Evolutionary conservation across 805 yeast species (phyloP).

Genomic region (Cyberlindnera mississippiensis): DNA sequence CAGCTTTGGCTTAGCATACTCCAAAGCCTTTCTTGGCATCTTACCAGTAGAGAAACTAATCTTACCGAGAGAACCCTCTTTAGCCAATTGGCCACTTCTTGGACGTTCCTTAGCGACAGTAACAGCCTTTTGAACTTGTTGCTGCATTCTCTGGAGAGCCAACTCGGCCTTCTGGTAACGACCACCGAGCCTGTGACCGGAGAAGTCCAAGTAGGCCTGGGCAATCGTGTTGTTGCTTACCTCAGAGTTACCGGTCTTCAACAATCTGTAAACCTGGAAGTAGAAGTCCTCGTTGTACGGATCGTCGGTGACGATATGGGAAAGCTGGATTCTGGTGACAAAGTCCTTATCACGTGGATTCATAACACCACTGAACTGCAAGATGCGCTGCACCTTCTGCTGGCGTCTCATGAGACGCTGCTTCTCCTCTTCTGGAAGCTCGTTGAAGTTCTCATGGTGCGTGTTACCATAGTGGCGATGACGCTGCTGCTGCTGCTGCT

Average conservation of each 20-base stretch:
- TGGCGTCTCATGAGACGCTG: conserved; percentile 63
- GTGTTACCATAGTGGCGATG: conserved; percentile 28
- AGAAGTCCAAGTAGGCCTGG: conserved; percentile 83
- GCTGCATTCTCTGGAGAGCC: conserved; percentile 96
- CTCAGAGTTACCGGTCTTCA: conserved; percentile 47
- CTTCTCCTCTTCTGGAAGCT: conserved; percentile 69
- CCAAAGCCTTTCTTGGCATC: conserved; percentile 84
- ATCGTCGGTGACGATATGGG: conserved; percentile 94
- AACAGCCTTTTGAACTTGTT: conserved; percentile 94
- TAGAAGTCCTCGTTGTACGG: conserved; percentile 97
- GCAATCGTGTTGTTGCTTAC: conserved; percentile 77
- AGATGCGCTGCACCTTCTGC: conserved; percentile 68
- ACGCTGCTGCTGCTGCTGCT: conserved; percentile 22
- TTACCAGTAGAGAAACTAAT: conserved; percentile 75
- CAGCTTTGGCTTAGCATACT: conserved; percentile 48
- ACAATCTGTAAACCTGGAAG: conserved; percentile 82
- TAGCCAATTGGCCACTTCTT: conserved; percentile 52
- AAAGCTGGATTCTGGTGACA: conserved; percentile 88
- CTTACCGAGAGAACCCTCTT: conserved; percentile 88
- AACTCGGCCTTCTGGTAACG: conserved; percentile 80
- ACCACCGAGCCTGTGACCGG: conserved; percentile 88
- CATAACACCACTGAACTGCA: conserved; percentile 90
- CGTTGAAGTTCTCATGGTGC: conserved; percentile 31
- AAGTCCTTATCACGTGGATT: conserved; percentile 95
- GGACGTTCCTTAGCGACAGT: conserved; percentile 90